These are phyloP conservation scores for Spatholobus suberectus DNA, from an alignment of 306 rosid genomes.

Conservation along the genomic window DNA sequence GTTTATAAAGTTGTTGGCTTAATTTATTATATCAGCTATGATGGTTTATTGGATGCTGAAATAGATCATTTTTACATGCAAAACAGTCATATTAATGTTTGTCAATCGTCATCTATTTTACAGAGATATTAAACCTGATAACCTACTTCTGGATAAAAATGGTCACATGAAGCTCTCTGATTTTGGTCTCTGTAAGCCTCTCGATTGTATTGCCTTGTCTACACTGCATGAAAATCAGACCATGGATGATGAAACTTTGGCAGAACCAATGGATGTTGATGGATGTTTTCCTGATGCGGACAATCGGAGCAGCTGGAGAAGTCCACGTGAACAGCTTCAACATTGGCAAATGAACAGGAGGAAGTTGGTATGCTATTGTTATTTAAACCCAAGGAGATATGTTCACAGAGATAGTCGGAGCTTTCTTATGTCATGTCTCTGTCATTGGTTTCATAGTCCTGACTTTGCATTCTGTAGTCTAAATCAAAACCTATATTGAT, in stretches of 20 bases:
- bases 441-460: constrained; percentile 27
- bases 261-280: constrained; percentile 88
- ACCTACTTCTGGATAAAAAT: constrained; percentile 87
- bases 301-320: constrained; percentile 85
- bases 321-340: constrained; percentile 92
- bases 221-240: constrained; percentile 90
- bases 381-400: constrained; percentile 8
- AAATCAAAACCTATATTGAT: constrained; percentile 10
- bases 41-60: constrained; percentile 24
- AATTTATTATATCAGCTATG: constrained; percentile 26
- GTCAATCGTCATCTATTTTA: constrained; percentile 36
- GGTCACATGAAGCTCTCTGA: constrained; percentile 99
- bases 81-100: constrained; percentile 38
- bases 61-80: constrained; percentile 24
- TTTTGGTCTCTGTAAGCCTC: constrained; percentile 99
- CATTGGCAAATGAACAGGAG: constrained; percentile 99
- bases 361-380: constrained; percentile 77
- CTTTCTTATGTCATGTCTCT: constrained; percentile 31
- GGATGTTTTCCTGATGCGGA: constrained; percentile 66
- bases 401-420: neutral
- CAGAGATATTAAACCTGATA: constrained; percentile 99
- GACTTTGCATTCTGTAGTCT: neutral
- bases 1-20: constrained; percentile 33
- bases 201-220: constrained; percentile 85
- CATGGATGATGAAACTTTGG: constrained; percentile 75